Percentiles rank a stretch among this genome's conserved stretches.
Evolutionary conservation across 495 filamentous ascomycete genomes (phyloP).

Genomic region (Aspergillus steynii): DNA sequence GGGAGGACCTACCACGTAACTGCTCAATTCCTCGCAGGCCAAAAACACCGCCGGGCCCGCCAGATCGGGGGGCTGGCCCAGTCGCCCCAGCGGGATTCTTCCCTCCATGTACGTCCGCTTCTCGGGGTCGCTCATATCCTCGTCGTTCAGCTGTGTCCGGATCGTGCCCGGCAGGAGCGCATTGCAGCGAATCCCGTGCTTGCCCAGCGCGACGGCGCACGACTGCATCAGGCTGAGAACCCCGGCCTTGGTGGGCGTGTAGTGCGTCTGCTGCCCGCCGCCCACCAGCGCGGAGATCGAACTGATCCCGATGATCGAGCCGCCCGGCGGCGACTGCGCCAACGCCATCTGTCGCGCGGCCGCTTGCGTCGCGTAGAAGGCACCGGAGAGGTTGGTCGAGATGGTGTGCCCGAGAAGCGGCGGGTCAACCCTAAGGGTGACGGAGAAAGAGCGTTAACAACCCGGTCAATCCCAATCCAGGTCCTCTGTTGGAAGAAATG

Average conservation of each 20-base stretch:
- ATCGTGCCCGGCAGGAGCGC: constrained; percentile 85
- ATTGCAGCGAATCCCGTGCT: constrained; percentile 78
- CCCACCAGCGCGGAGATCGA: constrained; percentile 87
- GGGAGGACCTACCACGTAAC: constrained; percentile 59
- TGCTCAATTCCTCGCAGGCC: constrained; percentile 72
- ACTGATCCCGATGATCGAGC: constrained; percentile 79
- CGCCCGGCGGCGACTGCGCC: constrained; percentile 58
- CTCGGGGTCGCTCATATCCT: constrained; percentile 63
- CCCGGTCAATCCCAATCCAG: too few relatives aligned
- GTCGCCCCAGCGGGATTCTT: constrained; percentile 76
- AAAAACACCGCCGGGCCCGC: constrained; percentile 85
- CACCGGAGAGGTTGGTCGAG: constrained; percentile 78
- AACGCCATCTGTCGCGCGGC: constrained; percentile 77
- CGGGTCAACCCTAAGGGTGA: constrained; percentile 45
- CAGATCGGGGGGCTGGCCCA: constrained; percentile 67
- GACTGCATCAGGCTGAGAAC: constrained; percentile 84
- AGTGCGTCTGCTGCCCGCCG: constrained; percentile 77
- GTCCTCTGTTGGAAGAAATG: too few relatives aligned
- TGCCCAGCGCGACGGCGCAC: constrained; percentile 73
- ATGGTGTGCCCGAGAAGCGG: constrained; percentile 66
- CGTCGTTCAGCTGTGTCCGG: constrained; percentile 82
- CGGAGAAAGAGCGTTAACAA: too few relatives aligned
- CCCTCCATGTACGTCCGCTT: constrained; percentile 86
- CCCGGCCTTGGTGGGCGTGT: constrained; percentile 90
- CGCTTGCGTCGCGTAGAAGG: constrained; percentile 83